Base-by-base conservation (phyloP, 1,284 basidiomycete species). In the Uromyces viciae-fabae region DNA sequence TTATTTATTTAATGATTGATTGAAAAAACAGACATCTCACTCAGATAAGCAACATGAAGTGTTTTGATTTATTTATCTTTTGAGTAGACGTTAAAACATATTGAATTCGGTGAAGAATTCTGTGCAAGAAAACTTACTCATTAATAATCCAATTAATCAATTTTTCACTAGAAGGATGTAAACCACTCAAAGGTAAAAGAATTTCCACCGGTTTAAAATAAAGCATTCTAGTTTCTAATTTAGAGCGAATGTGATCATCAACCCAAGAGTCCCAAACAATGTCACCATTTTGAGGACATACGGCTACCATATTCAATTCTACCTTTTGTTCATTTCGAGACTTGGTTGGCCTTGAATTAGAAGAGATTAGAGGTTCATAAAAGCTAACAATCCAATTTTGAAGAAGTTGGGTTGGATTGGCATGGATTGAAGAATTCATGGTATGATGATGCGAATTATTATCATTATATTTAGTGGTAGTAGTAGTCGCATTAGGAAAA, bases 121-220 rank as follows among this genome's bases (percentile, higher is more conserved):
- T 0, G 40, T 17, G 3, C 42, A 49, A 28, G 42, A 31, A 31
- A 9, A 40, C 64, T 0, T 36, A 78, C 75, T 78, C 42, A 31
- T 69, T 56, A 38, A 78, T 78, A n/a, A 66, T 74, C 54, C 83
- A 82, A 1, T 69, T 76, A 62, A 86, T 78, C 40, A 85, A 78
- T 56, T 84, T 84, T 60, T 84, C 83, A 7, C 84, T 85, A 0
- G 82, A 83, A 64, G 72, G 82, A 54, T 80, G 83, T 9, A 85
- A 81, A 17, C 81, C 74, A 0, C 62, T 81, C 3, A 83, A 82
- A 14, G 80, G 76, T 25, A 75, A 28, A n/a, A 69, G n/a, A 17
- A 78, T 72, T 62, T 75, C 73, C 28, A 54, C 33, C 19, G 74
- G 75, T 40, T 40, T 38, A 38, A 78, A 31, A 66, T 78, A 69